Base-by-base conservation (phyloP, 2,329 filamentous ascomycete species). In the Lecanicillium sp. region DNA sequence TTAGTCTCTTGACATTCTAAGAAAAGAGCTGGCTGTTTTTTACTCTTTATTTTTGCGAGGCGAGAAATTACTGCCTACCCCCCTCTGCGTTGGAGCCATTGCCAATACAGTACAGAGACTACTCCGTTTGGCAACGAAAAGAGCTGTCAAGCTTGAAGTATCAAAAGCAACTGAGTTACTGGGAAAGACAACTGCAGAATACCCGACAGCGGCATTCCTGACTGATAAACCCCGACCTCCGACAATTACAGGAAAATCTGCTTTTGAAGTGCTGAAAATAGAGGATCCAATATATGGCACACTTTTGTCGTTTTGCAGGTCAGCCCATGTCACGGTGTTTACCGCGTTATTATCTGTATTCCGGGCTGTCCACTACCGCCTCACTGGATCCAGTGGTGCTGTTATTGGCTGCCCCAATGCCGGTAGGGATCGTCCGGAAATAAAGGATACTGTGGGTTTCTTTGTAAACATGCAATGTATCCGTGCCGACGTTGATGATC, bases 1-100 rank as follows among this genome's bases (percentile, higher is more conserved):
- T 1, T 55, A 53, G 53, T 56, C 53, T 3, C 35, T 55, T 3
- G 50, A 55, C 12, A 42, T 52, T 15, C 20, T 55, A 0, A 38
- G 41, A 2, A 35, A 29, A 2, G 53, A 55, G 14, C 43, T 55
- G 7, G 41, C 25, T 2, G 11, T 20, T 4, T 45, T 52, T 19
- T 56, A 53, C 20, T 36, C 42, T 3, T 36, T 42, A 20, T 48
- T 40, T 37, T 40, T 37, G 17, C 41, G 13, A 15, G 37, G 18
- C 28, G 37, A 17, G 29, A 44, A 43, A 43, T n/a, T n/a, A n/a
- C n/a, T n/a, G n/a, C n/a, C n/a, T n/a, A n/a, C 46, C 32, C 29
- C 37, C 25, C 3, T 31, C 35, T 7, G 20, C 34, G n/a, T 4
- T 40, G 17, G 15, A 11, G 3, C 44, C 42, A 3, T 37, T 45